Evolutionary conservation across 1,139 yeast species (phyloP).

Genomic region (Diutina neorugosa): DNA sequence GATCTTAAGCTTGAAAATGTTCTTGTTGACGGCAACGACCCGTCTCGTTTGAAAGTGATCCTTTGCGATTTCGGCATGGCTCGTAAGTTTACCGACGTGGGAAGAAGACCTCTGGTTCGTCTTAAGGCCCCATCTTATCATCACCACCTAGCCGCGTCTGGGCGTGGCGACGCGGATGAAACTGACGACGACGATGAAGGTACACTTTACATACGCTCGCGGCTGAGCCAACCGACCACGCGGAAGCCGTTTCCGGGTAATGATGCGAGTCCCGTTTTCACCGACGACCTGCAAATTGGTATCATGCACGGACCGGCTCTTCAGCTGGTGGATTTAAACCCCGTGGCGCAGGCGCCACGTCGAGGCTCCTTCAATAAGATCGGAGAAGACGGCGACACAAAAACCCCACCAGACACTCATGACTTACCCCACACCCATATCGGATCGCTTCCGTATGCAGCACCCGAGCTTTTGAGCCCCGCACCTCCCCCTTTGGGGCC

Average conservation of each 20-base stretch:
- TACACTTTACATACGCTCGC: not conserved
- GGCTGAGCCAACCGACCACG: not conserved
- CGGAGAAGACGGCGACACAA: not conserved
- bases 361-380: not conserved
- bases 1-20: conserved; percentile 85
- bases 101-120: not conserved
- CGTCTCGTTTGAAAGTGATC: conserved; percentile 22
- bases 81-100: conserved; percentile 8
- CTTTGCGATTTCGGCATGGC: conserved; percentile 89
- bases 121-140: not conserved
- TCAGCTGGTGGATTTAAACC: conserved; percentile 24
- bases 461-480: conserved; percentile 70
- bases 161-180: not conserved
- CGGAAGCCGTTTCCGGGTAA: not conserved
- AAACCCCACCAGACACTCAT: not conserved
- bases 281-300: not conserved
- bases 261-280: not conserved
- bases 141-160: not conserved
- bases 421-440: conserved; percentile 54
- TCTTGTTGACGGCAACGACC: conserved; percentile 23
- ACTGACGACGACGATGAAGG: not conserved
- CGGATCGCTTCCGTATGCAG: conserved; percentile 86
- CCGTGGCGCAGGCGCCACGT: conserved; percentile 7
- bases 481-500: conserved; percentile 62
- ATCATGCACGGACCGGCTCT: conserved; percentile 22